Conservation (phyloP, 2,329 filamentous ascomycete genomes). For the Ustilaginoidea virens region DNA sequence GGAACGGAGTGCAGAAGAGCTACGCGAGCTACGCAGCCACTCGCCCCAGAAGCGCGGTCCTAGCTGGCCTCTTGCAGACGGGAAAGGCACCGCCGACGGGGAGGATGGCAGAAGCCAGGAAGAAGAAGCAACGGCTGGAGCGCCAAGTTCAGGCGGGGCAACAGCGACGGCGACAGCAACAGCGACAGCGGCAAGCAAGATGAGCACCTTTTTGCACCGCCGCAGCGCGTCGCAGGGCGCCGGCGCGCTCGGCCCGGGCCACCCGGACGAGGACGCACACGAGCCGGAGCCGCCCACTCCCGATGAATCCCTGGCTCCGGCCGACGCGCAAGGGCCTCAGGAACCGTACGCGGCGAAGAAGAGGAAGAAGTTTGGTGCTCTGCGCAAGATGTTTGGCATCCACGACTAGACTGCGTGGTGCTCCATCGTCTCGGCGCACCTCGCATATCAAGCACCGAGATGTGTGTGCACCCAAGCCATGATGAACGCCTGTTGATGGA, state of each 20-base stretch:
- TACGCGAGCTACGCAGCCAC: conserved; percentile 27
- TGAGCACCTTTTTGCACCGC: conserved; percentile 18
- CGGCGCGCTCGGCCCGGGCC: conserved; percentile 9
- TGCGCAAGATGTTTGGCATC: conserved; percentile 49
- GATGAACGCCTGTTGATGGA: too few species aligned
- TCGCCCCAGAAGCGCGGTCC: conserved; percentile 14
- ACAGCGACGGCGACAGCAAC: too few species aligned
- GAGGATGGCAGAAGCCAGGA: conserved; percentile 12
- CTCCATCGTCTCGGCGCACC: conserved; percentile 3
- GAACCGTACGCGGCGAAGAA: conserved; percentile 13
- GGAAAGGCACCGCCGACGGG: conserved; percentile 15
- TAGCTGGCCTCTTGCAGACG: conserved; percentile 20
- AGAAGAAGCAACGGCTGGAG: conserved; percentile 16
- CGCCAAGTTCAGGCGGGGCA: conserved; percentile 19
- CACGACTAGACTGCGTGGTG: conserved; percentile 22
- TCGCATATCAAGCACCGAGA: too few species aligned
- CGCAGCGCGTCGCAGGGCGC: conserved; percentile 21
- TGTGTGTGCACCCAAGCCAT: too few species aligned
- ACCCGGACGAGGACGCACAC: conserved; percentile 5
- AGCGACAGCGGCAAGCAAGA: too few species aligned
- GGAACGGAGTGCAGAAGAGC: conserved; percentile 40
- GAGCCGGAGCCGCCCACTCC: conserved; percentile 5
- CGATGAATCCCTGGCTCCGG: background rate
- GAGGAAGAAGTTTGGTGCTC: conserved; percentile 52
- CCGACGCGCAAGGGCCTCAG: conserved; percentile 1